Conservation (phyloP, 768 basidiomycete genomes). For the Suillus bovinus region DNA sequence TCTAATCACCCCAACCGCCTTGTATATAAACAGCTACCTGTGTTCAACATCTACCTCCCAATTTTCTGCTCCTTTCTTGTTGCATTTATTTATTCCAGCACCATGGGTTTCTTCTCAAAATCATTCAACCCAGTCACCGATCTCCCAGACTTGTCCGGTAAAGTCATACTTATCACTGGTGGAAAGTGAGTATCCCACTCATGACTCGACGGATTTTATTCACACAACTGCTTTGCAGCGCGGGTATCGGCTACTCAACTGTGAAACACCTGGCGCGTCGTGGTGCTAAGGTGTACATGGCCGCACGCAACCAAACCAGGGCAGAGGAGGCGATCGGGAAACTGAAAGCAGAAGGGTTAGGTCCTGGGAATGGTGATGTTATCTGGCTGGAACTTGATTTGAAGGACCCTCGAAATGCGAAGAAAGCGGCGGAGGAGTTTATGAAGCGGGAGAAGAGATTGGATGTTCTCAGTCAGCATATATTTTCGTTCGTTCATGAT, state of each 20-base stretch:
- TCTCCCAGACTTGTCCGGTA: conserved; percentile 46
- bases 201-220: not conserved
- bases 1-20: not conserved
- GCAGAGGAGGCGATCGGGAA: conserved; percentile 49
- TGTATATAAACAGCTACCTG: not conserved
- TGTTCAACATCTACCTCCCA: not conserved
- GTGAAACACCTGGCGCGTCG: conserved; percentile 50
- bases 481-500: not conserved
- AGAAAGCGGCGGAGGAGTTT: conserved; percentile 49
- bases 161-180: conserved; percentile 58
- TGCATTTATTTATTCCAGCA: conserved; percentile 11
- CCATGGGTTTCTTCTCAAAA: conserved; percentile 25
- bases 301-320: conserved; percentile 46
- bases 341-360: conserved; percentile 45
- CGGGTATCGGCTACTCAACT: conserved; percentile 52
- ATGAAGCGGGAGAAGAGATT: conserved; percentile 49
- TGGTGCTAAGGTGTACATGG: conserved; percentile 63
- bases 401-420: conserved; percentile 46
- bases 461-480: conserved; percentile 51
- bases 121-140: conserved; percentile 40
- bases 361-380: conserved; percentile 46
- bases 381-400: conserved; percentile 55
- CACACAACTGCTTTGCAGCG: conserved; percentile 24
- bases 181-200: conserved; percentile 43
- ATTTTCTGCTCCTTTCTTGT: no score